Evolutionary conservation across 2,329 filamentous ascomycete genomes (phyloP).

Genomic region (Bipolaris oryzae): DNA sequence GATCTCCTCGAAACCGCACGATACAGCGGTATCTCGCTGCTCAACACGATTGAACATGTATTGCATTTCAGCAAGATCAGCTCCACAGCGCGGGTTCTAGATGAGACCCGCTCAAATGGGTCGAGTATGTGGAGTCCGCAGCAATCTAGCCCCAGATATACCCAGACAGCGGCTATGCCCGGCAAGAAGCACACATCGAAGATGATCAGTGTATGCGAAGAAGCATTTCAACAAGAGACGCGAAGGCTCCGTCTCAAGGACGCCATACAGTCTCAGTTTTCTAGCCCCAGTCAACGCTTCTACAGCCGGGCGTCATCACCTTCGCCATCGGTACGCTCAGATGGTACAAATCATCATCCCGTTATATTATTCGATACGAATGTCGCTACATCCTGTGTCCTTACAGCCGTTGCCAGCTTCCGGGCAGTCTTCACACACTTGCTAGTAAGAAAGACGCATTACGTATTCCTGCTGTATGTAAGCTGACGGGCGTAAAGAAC

Average conservation of each 20-base stretch:
- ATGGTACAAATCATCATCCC: neutral
- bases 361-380: conserved; percentile 10
- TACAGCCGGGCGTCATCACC: neutral
- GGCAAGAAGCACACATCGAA: neutral
- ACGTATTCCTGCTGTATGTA: too few relatives aligned
- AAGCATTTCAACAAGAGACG: conserved; percentile 4
- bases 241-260: conserved; percentile 8
- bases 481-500: neutral
- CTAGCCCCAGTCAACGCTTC: neutral
- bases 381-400: neutral
- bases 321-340: neutral
- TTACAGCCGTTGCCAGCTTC: conserved; percentile 10
- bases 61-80: conserved; percentile 15
- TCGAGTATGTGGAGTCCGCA: neutral
- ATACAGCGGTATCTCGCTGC: conserved; percentile 10
- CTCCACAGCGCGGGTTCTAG: neutral
- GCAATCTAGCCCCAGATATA: conserved; percentile 2
- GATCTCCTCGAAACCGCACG: conserved; percentile 9
- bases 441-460: neutral
- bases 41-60: conserved; percentile 13
- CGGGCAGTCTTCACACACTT: conserved; percentile 9
- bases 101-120: neutral
- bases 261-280: conserved; percentile 2
- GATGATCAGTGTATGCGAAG: conserved; percentile 2
- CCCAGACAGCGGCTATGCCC: neutral